Evolutionary conservation across 2,329 filamentous ascomycete species (phyloP), one percentile per base, ranked within the genome.

Genomic region (Botryotinia calthae): DNA sequence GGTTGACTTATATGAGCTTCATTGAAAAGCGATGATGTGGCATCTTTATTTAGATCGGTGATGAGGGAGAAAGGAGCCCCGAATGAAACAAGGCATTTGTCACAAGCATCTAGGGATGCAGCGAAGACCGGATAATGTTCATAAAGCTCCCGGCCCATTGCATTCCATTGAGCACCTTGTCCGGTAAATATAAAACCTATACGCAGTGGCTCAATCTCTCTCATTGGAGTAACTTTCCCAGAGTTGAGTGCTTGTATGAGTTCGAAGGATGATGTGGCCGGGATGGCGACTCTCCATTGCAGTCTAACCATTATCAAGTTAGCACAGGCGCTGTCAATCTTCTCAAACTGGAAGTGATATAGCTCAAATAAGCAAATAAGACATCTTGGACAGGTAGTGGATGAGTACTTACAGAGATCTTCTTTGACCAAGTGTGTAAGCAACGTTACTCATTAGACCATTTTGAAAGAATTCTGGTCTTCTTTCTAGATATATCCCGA

Each of bases 1-100:
- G 84, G 83, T 74, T 85, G 83, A 12, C 80, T 82, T 67, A 85
- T 80, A 66, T 84, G 79, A 0, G 84, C 82, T 40, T 81, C 40
- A 20, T 63, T 61, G 7, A 85, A 76, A 25, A 77, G 76, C 0
- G 82, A 81, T 0, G 80, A 77, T 16, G 79, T 74, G 9, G 76
- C 80, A 62, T 81, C 77, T 64, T 79, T 81, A 51, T 68, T 58
- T 4, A 85, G 79, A 73, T 84, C 82, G 44, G 28, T 46, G 28
- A 75, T 71, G 51, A 73, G 28, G 31, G 58, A 70, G 62, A 18
- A 77, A 16, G 67, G 72, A 14, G 62, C 63, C 2, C 73, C 74
- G 4, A 83, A 84, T 9, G 84, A 75, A 6, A 74, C 71, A 20
- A 73, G 74, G 18, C 84, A 75, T 80, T 42, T 62, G n/a, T 72